These are phyloP conservation scores for Trichosanthes cucumerina DNA, from an alignment of 306 rosid species.

Conservation along the genomic window DNA sequence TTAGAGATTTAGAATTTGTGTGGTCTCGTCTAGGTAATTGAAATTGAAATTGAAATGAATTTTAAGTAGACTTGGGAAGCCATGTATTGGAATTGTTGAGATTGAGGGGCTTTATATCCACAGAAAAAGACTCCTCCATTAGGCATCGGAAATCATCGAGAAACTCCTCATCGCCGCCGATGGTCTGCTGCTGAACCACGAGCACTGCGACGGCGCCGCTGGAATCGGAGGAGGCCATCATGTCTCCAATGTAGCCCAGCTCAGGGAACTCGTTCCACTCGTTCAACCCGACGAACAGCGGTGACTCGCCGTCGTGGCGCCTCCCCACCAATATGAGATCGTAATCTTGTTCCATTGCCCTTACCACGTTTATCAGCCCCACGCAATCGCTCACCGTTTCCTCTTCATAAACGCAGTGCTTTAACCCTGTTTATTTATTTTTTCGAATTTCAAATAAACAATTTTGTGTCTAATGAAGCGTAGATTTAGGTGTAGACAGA, in stretches of 20 bases:
- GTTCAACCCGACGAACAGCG: conserved; percentile 25
- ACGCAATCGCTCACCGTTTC: conserved; percentile 25
- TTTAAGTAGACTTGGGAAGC: not conserved
- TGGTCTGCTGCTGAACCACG: conserved; percentile 49
- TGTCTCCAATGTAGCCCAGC: conserved; percentile 45
- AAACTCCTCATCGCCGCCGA: not conserved
- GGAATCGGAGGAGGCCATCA: conserved; percentile 33
- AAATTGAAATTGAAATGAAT: too few relatives aligned
- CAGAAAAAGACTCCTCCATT: conserved; percentile 1
- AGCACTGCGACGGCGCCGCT: conserved; percentile 25
- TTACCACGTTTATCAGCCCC: conserved; percentile 27
- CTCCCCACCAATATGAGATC: conserved; percentile 51
- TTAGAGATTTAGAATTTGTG: too few relatives aligned
- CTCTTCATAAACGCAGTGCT: conserved; percentile 26
- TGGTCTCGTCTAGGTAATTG: not conserved
- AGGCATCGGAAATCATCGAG: not conserved
- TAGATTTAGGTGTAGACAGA: too few relatives aligned
- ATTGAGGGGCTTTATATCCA: not conserved
- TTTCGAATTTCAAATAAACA: too few relatives aligned
- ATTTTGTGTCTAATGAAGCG: too few relatives aligned
- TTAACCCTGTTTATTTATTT: not conserved
- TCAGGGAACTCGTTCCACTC: conserved; percentile 62
- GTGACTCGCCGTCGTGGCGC: conserved; percentile 25
- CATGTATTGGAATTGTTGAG: not conserved
- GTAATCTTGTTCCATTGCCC: conserved; percentile 21